A percentile compares a stretch with the other conserved stretches of the same genome.
phyloP scores from a whole-genome alignment of 192 early-diverging fungal genomes.

The Lunasporangiospora selenospora region DNA sequence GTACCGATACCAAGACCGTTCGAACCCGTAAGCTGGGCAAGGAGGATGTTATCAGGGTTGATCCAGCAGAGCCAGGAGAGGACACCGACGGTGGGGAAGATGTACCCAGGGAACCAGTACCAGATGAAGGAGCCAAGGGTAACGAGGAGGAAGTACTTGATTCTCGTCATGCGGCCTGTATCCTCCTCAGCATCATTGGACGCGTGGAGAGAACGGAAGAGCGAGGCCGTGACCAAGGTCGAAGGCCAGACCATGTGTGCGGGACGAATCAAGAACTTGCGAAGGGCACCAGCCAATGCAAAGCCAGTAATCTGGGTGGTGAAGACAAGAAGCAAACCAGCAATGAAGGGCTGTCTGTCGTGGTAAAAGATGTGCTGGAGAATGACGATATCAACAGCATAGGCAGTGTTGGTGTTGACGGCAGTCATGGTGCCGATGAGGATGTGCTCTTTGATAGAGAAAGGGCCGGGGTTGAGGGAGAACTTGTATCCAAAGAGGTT shows the following conservation, averaged over 20 bases:
- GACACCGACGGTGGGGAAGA: conserved; percentile 55
- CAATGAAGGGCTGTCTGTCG: conserved; percentile 53
- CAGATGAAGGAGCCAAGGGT: conserved; percentile 55
- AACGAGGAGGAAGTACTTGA: conserved; percentile 61
- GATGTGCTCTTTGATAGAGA: conserved; percentile 68
- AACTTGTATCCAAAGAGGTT: conserved; percentile 14
- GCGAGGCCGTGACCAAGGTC: conserved; percentile 71
- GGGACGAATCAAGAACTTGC: conserved; percentile 81
- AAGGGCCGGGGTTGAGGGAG: conserved; percentile 67
- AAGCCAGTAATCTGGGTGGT: conserved; percentile 61
- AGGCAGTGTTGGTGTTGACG: conserved; percentile 49
- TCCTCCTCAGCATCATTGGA: conserved; percentile 7
- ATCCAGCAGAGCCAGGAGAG: conserved; percentile 64
- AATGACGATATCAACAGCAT: conserved; percentile 56
- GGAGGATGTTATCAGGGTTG: conserved; percentile 47
- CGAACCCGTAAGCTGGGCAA: conserved; percentile 52
- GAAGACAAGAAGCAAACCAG: conserved; percentile 55
- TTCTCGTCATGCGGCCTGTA: conserved; percentile 42
- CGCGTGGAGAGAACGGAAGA: conserved; percentile 76
- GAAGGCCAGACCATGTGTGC: conserved; percentile 85
- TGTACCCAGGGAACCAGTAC: conserved; percentile 59
- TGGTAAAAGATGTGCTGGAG: conserved; percentile 57
- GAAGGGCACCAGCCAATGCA: conserved; percentile 71
- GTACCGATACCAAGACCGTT: conserved; percentile 61
- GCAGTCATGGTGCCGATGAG: conserved; percentile 59